Evolutionary conservation across 1,284 basidiomycete genomes (phyloP).

Genomic region (Tilletia walkeri): DNA sequence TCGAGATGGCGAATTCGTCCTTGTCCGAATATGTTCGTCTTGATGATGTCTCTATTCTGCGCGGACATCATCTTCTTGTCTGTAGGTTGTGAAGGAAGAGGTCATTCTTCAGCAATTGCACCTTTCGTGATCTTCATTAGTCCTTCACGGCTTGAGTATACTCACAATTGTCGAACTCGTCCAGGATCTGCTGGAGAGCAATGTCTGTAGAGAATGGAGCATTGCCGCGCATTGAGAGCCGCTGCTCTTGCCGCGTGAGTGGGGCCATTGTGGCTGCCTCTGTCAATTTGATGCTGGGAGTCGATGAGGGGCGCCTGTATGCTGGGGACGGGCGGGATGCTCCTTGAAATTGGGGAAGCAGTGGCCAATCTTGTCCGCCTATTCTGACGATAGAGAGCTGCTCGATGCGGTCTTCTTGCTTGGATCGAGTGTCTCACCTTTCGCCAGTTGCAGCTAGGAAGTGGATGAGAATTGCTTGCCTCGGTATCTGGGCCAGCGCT

Average conservation of each 20-base stretch:
- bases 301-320: too few relatives aligned
- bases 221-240: background rate
- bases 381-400: too few relatives aligned
- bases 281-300: background rate
- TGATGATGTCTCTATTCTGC: constrained; percentile 11
- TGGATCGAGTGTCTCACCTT: too few relatives aligned
- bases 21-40: constrained; percentile 5
- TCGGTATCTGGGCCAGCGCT: too few relatives aligned
- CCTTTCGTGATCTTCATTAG: background rate
- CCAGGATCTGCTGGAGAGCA: constrained; percentile 5
- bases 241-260: constrained; percentile 7
- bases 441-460: too few relatives aligned
- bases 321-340: too few relatives aligned
- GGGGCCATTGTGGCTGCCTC: background rate
- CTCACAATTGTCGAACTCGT: constrained; percentile 13
- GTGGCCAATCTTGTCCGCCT: too few relatives aligned
- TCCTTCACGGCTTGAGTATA: background rate
- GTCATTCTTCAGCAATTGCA: background rate
- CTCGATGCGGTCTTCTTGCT: too few relatives aligned
- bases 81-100: background rate
- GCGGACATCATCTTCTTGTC: background rate
- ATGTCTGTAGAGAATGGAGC: background rate
- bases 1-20: background rate
- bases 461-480: too few relatives aligned
- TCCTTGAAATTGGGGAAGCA: too few relatives aligned